phyloP scores from a whole-genome alignment of 495 filamentous ascomycete species.

The Lasiosphaeria miniovina region DNA sequence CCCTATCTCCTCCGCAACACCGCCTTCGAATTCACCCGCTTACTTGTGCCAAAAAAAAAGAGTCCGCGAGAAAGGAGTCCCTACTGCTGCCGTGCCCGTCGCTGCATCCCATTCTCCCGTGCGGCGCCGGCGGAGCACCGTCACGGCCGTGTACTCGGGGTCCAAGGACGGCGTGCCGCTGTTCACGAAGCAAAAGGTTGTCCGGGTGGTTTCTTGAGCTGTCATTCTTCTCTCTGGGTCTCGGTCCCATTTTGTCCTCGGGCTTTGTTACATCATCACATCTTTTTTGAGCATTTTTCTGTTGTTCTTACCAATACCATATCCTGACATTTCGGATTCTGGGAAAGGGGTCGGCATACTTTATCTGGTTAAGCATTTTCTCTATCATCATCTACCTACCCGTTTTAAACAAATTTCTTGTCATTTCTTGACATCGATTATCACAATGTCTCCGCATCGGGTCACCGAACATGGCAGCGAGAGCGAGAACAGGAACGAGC shows the following conservation, averaged over 20 bases:
- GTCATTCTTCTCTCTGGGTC: background rate
- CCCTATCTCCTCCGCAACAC: too few relatives aligned
- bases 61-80: slow-evolving; percentile 20
- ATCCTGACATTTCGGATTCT: too few relatives aligned
- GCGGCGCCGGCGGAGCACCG: slow-evolving; percentile 27
- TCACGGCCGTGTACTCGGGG: slow-evolving; percentile 21
- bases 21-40: background rate
- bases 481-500: too few relatives aligned
- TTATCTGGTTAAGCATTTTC: too few relatives aligned
- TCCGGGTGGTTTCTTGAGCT: slow-evolving; percentile 22
- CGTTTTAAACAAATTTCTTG: background rate
- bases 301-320: too few relatives aligned
- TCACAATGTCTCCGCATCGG: background rate
- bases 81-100: background rate
- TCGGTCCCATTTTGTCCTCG: slow-evolving; percentile 6
- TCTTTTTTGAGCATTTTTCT: background rate
- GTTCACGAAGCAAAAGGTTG: slow-evolving; percentile 32
- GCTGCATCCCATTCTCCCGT: slow-evolving; percentile 13
- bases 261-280: background rate
- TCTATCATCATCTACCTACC: too few relatives aligned
- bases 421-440: background rate
- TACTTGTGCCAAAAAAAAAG: slow-evolving; percentile 11
- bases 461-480: too few relatives aligned
- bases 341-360: too few relatives aligned
- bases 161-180: slow-evolving; percentile 28